Percentiles rank a stretch among this genome's conserved stretches.
These are phyloP conservation scores for Boletus rubescentipes DNA, from an alignment of 768 basidiomycete genomes.

Conservation along the genomic window DNA sequence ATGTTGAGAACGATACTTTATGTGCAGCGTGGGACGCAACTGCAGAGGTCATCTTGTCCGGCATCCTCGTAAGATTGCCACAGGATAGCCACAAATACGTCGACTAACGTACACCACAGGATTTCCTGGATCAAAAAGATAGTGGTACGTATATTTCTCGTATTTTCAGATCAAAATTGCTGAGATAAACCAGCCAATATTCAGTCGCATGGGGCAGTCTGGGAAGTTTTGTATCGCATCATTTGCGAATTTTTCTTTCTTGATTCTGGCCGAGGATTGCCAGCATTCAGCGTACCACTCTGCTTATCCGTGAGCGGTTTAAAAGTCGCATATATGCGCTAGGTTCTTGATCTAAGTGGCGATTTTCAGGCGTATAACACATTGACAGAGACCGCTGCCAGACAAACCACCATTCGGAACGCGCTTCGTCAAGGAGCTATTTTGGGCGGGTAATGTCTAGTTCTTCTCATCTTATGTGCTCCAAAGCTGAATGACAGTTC, in stretches of 20 bases:
- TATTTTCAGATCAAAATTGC: not conserved
- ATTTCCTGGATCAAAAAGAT: conserved; percentile 24
- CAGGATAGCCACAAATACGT: not conserved
- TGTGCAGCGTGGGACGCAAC: conserved; percentile 45
- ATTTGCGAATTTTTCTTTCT: conserved; percentile 41
- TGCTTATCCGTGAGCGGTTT: conserved; percentile 23
- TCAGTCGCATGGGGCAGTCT: conserved; percentile 25
- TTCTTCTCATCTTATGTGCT: not conserved
- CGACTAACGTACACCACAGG: conserved; percentile 21
- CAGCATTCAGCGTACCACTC: conserved; percentile 25
- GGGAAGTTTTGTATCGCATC: conserved; percentile 28
- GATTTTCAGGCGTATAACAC: conserved; percentile 49
- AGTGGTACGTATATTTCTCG: conserved; percentile 13
- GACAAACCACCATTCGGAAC: conserved; percentile 42
- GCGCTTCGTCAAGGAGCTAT: conserved; percentile 43
- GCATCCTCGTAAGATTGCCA: conserved; percentile 42
- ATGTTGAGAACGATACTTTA: conserved; percentile 18
- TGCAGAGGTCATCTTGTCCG: conserved; percentile 49
- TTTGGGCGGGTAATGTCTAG: conserved; percentile 48
- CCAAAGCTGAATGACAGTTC: not conserved
- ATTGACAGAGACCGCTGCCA: conserved; percentile 46
- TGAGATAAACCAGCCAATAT: conserved; percentile 15
- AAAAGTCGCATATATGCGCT: conserved; percentile 31
- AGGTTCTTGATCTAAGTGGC: conserved; percentile 12
- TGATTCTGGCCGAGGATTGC: conserved; percentile 14